Conservation (phyloP, 805 yeast genomes). For the Kodamaea jinghongensis region DNA sequence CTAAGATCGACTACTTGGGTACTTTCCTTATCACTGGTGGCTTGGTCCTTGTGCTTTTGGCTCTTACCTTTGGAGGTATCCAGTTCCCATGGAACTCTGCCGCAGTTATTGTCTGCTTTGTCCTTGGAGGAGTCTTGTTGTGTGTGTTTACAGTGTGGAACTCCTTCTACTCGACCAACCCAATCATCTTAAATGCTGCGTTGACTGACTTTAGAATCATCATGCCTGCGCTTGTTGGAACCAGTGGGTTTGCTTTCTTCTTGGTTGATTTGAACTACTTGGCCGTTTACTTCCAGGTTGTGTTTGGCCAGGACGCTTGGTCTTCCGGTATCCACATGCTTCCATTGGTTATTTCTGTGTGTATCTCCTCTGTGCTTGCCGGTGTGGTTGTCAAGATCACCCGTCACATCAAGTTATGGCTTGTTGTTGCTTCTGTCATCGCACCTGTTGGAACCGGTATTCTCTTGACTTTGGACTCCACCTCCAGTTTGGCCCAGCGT, state of each 20-base stretch:
- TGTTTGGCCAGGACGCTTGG: slow-evolving; percentile 40
- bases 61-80: slow-evolving; percentile 53
- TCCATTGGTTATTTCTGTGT: slow-evolving; percentile 42
- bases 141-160: slow-evolving; percentile 39
- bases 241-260: slow-evolving; percentile 19
- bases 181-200: slow-evolving; percentile 34
- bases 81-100: slow-evolving; percentile 53
- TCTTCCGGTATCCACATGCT: slow-evolving; percentile 45
- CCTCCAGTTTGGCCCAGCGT: slow-evolving; percentile 6
- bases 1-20: slow-evolving; percentile 49
- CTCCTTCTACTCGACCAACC: slow-evolving; percentile 39
- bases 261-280: slow-evolving; percentile 25
- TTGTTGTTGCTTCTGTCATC: slow-evolving; percentile 11
- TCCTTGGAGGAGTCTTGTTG: slow-evolving; percentile 43
- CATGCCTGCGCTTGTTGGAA: slow-evolving; percentile 14
- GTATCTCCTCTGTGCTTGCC: slow-evolving; percentile 27
- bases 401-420: slow-evolving; percentile 12
- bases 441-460: slow-evolving; percentile 12
- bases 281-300: slow-evolving; percentile 50
- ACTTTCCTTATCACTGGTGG: slow-evolving; percentile 42
- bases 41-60: slow-evolving; percentile 45
- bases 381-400: slow-evolving; percentile 10
- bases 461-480: slow-evolving; percentile 8
- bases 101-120: slow-evolving; percentile 47
- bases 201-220: slow-evolving; percentile 13